Percentiles rank a stretch among this genome's conserved stretches.
Conservation (phyloP, 2,329 filamentous ascomycete species). For the Penicillium sp. region DNA sequence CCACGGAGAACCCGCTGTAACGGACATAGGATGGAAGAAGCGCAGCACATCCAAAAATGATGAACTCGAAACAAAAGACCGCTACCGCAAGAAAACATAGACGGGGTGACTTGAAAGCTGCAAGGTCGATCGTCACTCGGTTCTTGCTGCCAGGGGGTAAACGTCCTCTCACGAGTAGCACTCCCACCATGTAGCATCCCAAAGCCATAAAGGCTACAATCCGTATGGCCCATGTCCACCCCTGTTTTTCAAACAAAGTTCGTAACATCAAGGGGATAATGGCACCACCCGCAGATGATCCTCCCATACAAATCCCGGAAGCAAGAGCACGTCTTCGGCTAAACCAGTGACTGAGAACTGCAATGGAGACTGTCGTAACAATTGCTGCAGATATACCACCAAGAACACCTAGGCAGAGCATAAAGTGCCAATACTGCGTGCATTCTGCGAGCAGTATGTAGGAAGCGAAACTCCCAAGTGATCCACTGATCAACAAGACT, state of each 20-base stretch:
- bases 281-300: constrained; percentile 39
- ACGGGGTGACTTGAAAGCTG: constrained; percentile 42
- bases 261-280: constrained; percentile 38
- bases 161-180: constrained; percentile 35
- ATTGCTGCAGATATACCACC: constrained; percentile 37
- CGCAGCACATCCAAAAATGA: constrained; percentile 49
- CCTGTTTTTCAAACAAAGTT: constrained; percentile 30
- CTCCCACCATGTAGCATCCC: constrained; percentile 32
- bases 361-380: constrained; percentile 38
- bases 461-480: constrained; percentile 37
- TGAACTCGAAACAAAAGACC: constrained; percentile 50
- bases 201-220: constrained; percentile 39
- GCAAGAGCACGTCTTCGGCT: constrained; percentile 37
- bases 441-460: constrained; percentile 51
- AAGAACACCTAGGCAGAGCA: constrained; percentile 40
- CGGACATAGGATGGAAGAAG: constrained; percentile 48
- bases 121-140: constrained; percentile 40
- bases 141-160: constrained; percentile 29
- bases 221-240: constrained; percentile 39
- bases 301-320: constrained; percentile 42
- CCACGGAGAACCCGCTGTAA: constrained; percentile 37
- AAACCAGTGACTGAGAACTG: constrained; percentile 44
- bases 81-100: constrained; percentile 45
- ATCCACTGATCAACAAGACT: constrained; percentile 41
- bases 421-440: constrained; percentile 49